Base-by-base conservation (phyloP, 169 alveolate genomes). In the Cryptosporidium muris region DNA sequence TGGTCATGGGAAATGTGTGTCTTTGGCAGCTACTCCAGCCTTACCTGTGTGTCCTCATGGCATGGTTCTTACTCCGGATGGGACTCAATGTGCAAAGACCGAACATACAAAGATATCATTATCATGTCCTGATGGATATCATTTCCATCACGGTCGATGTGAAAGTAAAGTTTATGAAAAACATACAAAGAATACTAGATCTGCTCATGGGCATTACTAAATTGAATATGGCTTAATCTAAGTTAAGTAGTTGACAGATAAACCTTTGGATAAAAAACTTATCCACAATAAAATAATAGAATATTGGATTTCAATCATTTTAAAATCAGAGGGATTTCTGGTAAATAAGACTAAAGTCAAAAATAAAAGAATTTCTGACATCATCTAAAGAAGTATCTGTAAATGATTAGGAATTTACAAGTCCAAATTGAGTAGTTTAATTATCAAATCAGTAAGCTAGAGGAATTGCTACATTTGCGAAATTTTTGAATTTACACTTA, bases 1-100 rank as follows among this genome's bases (percentile, higher is more conserved):
- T 74, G 85, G 85, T 2, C 85, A 74, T 16, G 85, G 85, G 9
- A 74, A 74, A 37, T 74, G 85, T 37, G 85, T 74, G n/a, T 74
- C 85, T 45, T 68, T 74, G 11, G 85, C 85, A 47, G 85, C 85
- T 16, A 74, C 85, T 4, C 85, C 85, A 42, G 85, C 85, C 36
- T 42, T 74, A 58, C 85, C 85, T 45, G 85, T 74, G 43, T 74
- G 85, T 42, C 85, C 85, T 58, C 85, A 74, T 8, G 85, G 85
- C 16, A 74, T 74, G 85, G 85, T 74, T 6, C 85, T 74, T 12
- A 74, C 85, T 9, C 85, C 85, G 8, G 85, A 74, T 74, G 85
- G 85, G 8, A 58, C 85, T 16, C 85, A 74, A 37, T 74, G 85
- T 47, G 85, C 85, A n/a, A 74, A 74, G 47, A 74, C 85, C 1